Percentiles rank a stretch among this genome's conserved stretches.
Conservation (phyloP, 2,329 filamentous ascomycete genomes). For the Xylaria sp. region DNA sequence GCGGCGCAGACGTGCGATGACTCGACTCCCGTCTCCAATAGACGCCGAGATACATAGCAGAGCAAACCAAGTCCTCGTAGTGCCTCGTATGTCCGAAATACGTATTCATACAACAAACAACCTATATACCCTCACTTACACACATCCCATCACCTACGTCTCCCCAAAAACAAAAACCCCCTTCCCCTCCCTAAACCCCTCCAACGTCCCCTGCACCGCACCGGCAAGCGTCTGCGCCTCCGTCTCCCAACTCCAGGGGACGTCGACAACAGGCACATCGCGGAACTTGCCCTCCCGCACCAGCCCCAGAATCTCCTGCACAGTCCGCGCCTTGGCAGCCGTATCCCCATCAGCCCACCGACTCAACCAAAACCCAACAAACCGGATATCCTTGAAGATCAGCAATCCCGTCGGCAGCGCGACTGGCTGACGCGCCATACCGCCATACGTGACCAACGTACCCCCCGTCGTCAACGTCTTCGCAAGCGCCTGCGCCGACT, state of each 20-base stretch:
- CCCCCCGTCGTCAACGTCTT: constrained; percentile 64
- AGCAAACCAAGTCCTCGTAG: too few relatives aligned
- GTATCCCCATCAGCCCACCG: constrained; percentile 76
- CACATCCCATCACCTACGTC: constrained; percentile 35
- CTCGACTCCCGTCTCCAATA: too few relatives aligned
- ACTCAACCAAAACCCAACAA: constrained; percentile 93
- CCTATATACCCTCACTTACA: not conserved
- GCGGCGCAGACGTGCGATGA: too few relatives aligned
- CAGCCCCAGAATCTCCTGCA: constrained; percentile 77
- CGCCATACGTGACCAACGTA: constrained; percentile 87
- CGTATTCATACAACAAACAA: not conserved
- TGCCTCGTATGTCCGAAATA: too few relatives aligned
- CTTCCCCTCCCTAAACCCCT: constrained; percentile 83
- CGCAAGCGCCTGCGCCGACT: constrained; percentile 71
- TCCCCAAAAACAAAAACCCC: constrained; percentile 77
- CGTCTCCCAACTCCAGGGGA: constrained; percentile 79
- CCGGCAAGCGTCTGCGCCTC: constrained; percentile 61
- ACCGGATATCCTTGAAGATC: constrained; percentile 88
- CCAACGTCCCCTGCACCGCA: constrained; percentile 75
- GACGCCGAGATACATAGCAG: too few relatives aligned
- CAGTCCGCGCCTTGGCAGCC: constrained; percentile 67
- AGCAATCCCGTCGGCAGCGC: constrained; percentile 74
- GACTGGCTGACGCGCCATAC: constrained; percentile 86
- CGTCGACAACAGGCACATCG: constrained; percentile 75
- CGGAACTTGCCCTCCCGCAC: constrained; percentile 71